A percentile compares a stretch with the other conserved stretches of the same genome.
These are phyloP conservation scores for Claviceps arundinis DNA, from an alignment of 2,329 filamentous ascomycete species.

Conservation along the genomic window DNA sequence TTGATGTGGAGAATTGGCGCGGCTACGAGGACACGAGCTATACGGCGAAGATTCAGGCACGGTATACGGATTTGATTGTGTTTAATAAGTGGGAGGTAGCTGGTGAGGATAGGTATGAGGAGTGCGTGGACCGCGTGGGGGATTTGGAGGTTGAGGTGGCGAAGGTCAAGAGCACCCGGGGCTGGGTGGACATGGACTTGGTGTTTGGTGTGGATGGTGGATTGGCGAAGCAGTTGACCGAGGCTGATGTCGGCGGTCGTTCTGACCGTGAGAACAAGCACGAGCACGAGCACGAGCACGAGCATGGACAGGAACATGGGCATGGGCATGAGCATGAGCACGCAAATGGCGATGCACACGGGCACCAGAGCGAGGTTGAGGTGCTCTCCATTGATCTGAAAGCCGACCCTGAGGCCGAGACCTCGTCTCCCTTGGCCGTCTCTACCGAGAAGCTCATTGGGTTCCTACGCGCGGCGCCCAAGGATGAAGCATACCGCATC, in stretches of 20 bases:
- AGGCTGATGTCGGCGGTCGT: constrained; percentile 20
- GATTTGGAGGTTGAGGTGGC: constrained; percentile 71
- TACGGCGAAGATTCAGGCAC: constrained; percentile 76
- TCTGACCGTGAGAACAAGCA: no score
- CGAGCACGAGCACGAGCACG: constrained; percentile 6
- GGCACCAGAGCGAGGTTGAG: constrained; percentile 72
- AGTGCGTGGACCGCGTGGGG: constrained; percentile 64
- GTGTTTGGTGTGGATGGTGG: constrained; percentile 82
- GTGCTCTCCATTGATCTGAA: constrained; percentile 70
- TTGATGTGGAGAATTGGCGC: constrained; percentile 91
- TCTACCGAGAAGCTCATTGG: constrained; percentile 49
- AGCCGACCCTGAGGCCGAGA: constrained; percentile 26
- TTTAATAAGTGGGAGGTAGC: constrained; percentile 87
- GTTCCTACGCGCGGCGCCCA: constrained; percentile 61
- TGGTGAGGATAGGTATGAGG: constrained; percentile 60
- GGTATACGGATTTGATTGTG: constrained; percentile 80
- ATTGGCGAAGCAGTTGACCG: constrained; percentile 45
- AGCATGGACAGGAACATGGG: constrained; percentile 6
- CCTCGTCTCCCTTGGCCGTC: constrained; percentile 24
- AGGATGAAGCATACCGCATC: constrained; percentile 92
- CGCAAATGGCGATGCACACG: not conserved
- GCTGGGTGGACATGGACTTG: constrained; percentile 63
- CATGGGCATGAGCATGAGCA: constrained; percentile 15
- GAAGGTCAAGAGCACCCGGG: constrained; percentile 74
- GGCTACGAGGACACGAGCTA: constrained; percentile 86